phyloP scores from a whole-genome alignment of 2,329 filamentous ascomycete genomes.

The Colletotrichum trifolii region DNA sequence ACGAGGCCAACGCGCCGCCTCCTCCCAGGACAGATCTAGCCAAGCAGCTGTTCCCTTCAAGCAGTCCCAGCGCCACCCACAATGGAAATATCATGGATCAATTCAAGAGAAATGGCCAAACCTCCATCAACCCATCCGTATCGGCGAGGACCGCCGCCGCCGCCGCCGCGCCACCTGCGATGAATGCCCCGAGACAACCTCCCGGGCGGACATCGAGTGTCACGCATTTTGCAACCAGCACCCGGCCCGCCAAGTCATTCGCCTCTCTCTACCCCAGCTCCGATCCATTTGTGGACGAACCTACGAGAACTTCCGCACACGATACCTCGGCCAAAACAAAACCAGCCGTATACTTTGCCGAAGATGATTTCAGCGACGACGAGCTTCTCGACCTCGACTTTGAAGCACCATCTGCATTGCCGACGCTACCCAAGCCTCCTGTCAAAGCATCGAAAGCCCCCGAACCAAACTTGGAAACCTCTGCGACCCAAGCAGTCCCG shows the following conservation, averaged over 20 bases:
- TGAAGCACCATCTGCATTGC: constrained; percentile 67
- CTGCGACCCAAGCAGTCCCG: constrained; percentile 56
- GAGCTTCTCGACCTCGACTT: constrained; percentile 78
- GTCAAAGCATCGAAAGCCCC: constrained; percentile 42
- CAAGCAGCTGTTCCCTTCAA: constrained; percentile 68
- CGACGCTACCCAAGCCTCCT: constrained; percentile 41
- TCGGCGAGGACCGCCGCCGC: constrained; percentile 51
- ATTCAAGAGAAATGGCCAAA: constrained; percentile 54
- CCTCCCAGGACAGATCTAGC: constrained; percentile 50
- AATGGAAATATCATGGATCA: constrained; percentile 63
- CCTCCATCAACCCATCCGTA: constrained; percentile 47
- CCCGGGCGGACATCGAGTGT: constrained; percentile 29
- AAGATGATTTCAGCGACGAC: constrained; percentile 90
- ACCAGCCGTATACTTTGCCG: constrained; percentile 70
- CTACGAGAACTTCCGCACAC: constrained; percentile 36
- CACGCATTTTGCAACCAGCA: constrained; percentile 39
- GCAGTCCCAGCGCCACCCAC: constrained; percentile 57
- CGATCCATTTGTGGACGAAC: constrained; percentile 60
- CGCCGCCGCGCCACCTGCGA: constrained; percentile 20
- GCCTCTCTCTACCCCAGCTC: constrained; percentile 57
- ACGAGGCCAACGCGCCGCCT: constrained; percentile 50
- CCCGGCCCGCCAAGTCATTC: constrained; percentile 39
- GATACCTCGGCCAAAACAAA: constrained; percentile 41
- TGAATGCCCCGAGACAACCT: constrained; percentile 20
- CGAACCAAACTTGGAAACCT: background rate